These are phyloP conservation scores for Colletotrichum sp. DNA, from an alignment of 2,329 filamentous ascomycete genomes.

Conservation along the genomic window DNA sequence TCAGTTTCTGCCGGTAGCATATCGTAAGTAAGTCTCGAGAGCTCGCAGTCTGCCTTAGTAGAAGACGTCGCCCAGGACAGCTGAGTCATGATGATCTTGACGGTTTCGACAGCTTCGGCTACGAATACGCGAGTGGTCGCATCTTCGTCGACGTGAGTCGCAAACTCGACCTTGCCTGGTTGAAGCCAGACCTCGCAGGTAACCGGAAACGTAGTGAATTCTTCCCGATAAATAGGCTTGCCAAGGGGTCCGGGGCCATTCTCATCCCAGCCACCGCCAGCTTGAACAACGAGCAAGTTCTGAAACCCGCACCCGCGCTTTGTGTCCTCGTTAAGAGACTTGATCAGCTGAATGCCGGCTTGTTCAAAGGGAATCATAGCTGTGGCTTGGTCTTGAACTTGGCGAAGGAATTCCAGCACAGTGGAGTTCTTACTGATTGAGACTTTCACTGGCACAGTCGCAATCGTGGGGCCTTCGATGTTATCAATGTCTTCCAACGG, in stretches of 20 bases:
- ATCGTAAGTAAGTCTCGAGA: background rate
- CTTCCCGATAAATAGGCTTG: slow-evolving; percentile 11
- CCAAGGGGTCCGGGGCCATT: background rate
- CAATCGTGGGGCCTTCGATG: slow-evolving; percentile 33
- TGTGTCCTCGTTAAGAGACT: slow-evolving; percentile 16
- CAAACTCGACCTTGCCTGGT: background rate
- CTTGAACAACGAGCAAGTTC: slow-evolving; percentile 34
- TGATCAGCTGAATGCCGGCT: slow-evolving; percentile 24
- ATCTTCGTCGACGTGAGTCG: slow-evolving; percentile 12
- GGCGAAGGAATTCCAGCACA: background rate
- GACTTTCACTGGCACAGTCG: slow-evolving; percentile 32
- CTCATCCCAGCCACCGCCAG: slow-evolving; percentile 10
- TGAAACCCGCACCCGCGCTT: slow-evolving; percentile 27
- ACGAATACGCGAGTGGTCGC: slow-evolving; percentile 5
- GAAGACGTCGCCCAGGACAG: background rate
- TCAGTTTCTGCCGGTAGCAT: background rate
- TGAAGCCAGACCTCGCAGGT: slow-evolving; percentile 12
- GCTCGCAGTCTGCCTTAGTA: too few relatives aligned
- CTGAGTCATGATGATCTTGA: slow-evolving; percentile 5
- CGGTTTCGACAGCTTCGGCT: background rate
- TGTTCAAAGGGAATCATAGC: slow-evolving; percentile 29
- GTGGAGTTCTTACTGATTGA: slow-evolving; percentile 3
- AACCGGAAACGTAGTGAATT: slow-evolving; percentile 13
- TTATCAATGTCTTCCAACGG: slow-evolving; percentile 28
- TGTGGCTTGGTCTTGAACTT: slow-evolving; percentile 19